Percentiles rank a stretch among this genome's conserved stretches.
Evolutionary conservation across 78 protist genomes (phyloP).

Genomic region (Tieghemostelium lacteum): DNA sequence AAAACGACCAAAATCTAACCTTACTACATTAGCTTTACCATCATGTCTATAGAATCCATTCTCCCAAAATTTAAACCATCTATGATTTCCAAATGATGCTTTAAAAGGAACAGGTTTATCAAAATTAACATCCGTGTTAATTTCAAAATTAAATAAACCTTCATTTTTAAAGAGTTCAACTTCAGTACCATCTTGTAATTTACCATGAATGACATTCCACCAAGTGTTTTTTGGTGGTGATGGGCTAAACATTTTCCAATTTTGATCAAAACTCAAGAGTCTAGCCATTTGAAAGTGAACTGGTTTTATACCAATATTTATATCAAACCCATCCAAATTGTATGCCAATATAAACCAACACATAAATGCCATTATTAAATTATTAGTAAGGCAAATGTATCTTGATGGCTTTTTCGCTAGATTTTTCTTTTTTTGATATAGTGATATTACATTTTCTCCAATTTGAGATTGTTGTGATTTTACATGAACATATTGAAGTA

Average conservation of each 20-base stretch:
- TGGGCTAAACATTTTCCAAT: conserved; percentile 23
- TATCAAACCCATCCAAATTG: conserved; percentile 6
- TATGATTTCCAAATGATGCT: conserved; percentile 61
- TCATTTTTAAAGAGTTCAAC: conserved; percentile 66
- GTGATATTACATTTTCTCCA: not conserved
- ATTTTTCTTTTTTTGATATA: not conserved
- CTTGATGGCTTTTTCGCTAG: not conserved
- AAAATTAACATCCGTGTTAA: conserved; percentile 29
- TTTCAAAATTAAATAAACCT: conserved; percentile 31
- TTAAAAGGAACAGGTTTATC: conserved; percentile 73
- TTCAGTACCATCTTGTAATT: conserved; percentile 53
- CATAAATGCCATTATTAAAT: conserved; percentile 8
- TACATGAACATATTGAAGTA: not conserved
- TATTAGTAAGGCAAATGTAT: not conserved
- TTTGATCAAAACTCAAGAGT: not conserved
- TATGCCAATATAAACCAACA: conserved; percentile 30
- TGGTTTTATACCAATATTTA: not conserved
- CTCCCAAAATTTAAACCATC: conserved; percentile 83
- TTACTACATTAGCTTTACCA: conserved; percentile 5
- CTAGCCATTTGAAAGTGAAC: not conserved
- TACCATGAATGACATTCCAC: conserved; percentile 74
- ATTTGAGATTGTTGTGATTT: not conserved
- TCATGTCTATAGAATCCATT: conserved; percentile 44
- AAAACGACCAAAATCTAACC: conserved; percentile 34
- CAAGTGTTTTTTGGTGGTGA: conserved; percentile 70